Conservation (phyloP, 345 rosid species). For the Populus tremula region DNA sequence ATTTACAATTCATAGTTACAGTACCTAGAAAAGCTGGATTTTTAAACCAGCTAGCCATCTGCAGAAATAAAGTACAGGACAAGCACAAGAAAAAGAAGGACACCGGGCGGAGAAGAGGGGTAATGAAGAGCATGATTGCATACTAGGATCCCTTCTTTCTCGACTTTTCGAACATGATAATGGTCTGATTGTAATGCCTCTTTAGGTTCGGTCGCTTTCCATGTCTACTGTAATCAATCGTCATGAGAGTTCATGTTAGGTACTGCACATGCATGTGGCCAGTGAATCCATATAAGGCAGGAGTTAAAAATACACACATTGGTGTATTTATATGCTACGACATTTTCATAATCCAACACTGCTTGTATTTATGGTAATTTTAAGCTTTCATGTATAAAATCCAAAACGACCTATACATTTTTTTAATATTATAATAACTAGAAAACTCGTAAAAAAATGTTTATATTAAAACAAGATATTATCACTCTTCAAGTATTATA, state of each 20-base stretch:
- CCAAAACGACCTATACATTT: no score
- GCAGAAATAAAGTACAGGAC: constrained; percentile 6
- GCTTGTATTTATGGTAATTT: no score
- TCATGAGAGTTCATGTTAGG: neutral
- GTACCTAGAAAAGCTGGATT: neutral
- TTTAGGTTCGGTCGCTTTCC: constrained; percentile 30
- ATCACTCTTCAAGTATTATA: no score
- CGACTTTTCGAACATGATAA: neutral
- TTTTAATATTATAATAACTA: no score
- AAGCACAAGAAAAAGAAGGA: constrained; percentile 10
- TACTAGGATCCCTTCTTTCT: constrained; percentile 27
- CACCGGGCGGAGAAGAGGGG: constrained; percentile 15
- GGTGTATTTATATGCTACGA: no score
- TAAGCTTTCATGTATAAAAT: no score
- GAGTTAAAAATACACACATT: no score
- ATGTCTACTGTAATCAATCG: constrained; percentile 20
- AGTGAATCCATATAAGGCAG: neutral
- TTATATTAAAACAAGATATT: no score
- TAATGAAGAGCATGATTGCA: constrained; percentile 19
- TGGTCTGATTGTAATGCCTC: neutral
- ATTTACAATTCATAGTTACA: no score
- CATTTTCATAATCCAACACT: no score
- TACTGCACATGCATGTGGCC: neutral
- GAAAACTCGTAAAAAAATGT: no score
- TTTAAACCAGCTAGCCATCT: no score